phyloP scores from a whole-genome alignment of 192 early-diverging fungal species.

The Glomus cerebriforme region DNA sequence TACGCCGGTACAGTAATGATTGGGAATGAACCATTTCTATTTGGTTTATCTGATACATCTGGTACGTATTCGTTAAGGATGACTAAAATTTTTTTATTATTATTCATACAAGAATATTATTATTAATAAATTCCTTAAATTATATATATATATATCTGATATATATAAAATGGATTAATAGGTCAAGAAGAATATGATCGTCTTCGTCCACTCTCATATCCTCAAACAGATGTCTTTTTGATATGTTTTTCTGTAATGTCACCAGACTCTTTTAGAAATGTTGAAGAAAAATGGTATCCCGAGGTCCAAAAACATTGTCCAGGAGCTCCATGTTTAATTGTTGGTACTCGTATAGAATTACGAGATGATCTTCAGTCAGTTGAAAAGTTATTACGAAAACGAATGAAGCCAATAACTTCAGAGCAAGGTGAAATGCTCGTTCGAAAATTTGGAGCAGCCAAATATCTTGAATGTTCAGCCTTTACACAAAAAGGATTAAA shows the following conservation, averaged over 20 bases:
- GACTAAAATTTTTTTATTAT: no score
- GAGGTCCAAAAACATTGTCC: constrained; percentile 96
- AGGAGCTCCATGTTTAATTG: constrained; percentile 90
- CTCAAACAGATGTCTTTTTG: constrained; percentile 96
- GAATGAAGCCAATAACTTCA: constrained; percentile 76
- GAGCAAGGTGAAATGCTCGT: constrained; percentile 83
- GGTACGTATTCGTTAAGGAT: no score
- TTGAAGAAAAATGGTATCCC: constrained; percentile 95
- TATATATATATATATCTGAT: neutral
- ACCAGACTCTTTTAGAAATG: constrained; percentile 91
- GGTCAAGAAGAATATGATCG: constrained; percentile 97
- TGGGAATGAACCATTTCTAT: constrained; percentile 93
- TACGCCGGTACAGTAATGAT: constrained; percentile 99
- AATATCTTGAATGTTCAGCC: constrained; percentile 92
- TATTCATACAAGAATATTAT: neutral
- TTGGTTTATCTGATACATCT: constrained; percentile 96
- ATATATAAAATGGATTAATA: constrained; percentile 19
- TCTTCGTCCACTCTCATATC: constrained; percentile 90
- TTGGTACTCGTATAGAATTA: constrained; percentile 88
- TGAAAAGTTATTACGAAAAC: constrained; percentile 77
- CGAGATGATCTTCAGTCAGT: constrained; percentile 79
- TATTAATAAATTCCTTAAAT: no score
- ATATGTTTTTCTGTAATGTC: constrained; percentile 93
- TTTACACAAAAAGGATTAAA: constrained; percentile 92
- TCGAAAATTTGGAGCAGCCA: constrained; percentile 83